Conservation (phyloP, 495 filamentous ascomycete species). For the Podospora didyma region DNA sequence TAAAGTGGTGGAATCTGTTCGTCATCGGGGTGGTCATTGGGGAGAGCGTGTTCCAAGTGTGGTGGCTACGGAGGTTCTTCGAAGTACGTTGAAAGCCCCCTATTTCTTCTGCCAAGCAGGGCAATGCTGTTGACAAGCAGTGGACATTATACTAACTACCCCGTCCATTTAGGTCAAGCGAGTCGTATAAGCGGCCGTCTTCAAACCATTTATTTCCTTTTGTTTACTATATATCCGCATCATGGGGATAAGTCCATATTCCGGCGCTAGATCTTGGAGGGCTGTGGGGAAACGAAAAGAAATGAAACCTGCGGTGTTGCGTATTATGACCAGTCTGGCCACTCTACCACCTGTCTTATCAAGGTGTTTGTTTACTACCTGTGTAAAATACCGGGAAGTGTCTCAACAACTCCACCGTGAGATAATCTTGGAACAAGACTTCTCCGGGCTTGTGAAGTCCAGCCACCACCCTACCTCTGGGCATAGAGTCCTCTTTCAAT, state of each 20-base stretch:
- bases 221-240: constrained; percentile 14
- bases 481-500: no score
- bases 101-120: background rate
- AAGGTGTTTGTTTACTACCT: background rate
- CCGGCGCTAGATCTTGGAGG: constrained; percentile 9
- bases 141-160: constrained; percentile 2
- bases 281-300: background rate
- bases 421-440: no score
- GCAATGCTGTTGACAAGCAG: constrained; percentile 2
- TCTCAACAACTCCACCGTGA: no score
- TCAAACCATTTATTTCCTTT: constrained; percentile 1
- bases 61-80: constrained; percentile 98
- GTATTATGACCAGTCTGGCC: background rate
- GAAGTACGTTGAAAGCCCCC: constrained; percentile 56
- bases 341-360: no score
- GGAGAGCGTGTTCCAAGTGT: constrained; percentile 96
- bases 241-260: constrained; percentile 6
- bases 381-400: background rate
- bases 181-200: constrained; percentile 21
- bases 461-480: no score
- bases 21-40: constrained; percentile 85
- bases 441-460: no score
- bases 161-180: constrained; percentile 26
- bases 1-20: constrained; percentile 99
- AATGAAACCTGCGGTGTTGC: background rate